Base-by-base conservation (phyloP, 345 rosid genomes). In the Eucalyptus fibrosa region DNA sequence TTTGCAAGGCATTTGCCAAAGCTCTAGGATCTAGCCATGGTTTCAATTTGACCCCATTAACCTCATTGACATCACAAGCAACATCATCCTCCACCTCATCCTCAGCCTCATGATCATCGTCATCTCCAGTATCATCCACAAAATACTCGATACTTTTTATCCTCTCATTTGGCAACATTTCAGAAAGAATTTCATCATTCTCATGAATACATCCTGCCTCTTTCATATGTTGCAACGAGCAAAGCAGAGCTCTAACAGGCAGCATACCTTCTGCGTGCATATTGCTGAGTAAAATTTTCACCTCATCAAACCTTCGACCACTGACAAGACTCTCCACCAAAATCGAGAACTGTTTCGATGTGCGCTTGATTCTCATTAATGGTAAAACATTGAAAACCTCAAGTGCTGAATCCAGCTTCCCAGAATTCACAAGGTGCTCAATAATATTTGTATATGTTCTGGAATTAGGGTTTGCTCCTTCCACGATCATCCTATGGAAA, bases 1-100 rank as follows among this genome's bases (percentile, higher is more conserved):
- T 86, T 86, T 92, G 92, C 91, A 97, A 90, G 45, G 99, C 95
- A 53, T 90, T 91, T 72, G 98, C 98, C 93, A 97, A 94, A 91
- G 98, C 98, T 91, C 93, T 95, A 13, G 99, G 99, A 88, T 97
- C 98, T 89, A 97, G 87, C 98, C 98, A 96, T 86, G 97, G 96
- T 91, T 97, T 97, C 92, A 97, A 92, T 91, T 88, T 91, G 86
- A 97, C 92, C 86, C 45, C 92, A 86, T 88, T 50, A 44, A 86
- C 88, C 65, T 72, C 89, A 44, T 40, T 91, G 56, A 91, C 91
- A 77, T 87, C 88, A 34, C 56, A 60, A 53, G 55, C 88, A 90
- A 87, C 34, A 19, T 49, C 80, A 56, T 89, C 88, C 81, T 53
- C 88, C 72, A 51, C 51, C 28, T 67, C 15, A 12, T 86, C 86